Percentiles rank a stretch among this genome's conserved stretches.
phyloP scores from a whole-genome alignment of 192 early-diverging fungal genomes.

The Umbelopsis sp. region DNA sequence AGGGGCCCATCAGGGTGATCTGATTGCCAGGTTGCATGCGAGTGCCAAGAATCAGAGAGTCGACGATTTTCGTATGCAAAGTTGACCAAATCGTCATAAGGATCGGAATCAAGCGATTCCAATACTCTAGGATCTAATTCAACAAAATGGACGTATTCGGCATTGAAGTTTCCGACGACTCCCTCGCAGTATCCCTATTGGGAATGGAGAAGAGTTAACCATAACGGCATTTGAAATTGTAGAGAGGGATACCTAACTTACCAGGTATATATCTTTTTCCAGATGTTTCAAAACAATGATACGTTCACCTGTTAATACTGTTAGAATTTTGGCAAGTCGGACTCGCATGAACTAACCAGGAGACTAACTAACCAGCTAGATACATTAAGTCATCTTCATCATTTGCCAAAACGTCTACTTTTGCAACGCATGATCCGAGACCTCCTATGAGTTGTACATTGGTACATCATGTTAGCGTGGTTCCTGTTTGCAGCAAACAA shows the following conservation, averaged over 20 bases:
- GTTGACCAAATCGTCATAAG: neutral
- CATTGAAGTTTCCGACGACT: conserved; percentile 53
- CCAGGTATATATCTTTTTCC: conserved; percentile 42
- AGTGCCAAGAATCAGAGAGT: neutral
- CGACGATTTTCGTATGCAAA: conserved; percentile 1
- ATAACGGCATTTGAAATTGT: neutral
- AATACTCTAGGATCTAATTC: conserved; percentile 43
- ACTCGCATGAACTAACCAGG: neutral
- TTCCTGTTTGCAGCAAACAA: neutral
- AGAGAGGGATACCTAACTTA: conserved; percentile 17
- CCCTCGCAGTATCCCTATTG: conserved; percentile 59
- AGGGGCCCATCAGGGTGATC: neutral
- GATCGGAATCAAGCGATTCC: conserved; percentile 33
- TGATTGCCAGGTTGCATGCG: conserved; percentile 1
- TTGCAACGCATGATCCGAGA: conserved; percentile 45
- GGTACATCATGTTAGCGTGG: neutral
- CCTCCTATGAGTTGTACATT: conserved; percentile 27
- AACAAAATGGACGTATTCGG: conserved; percentile 51
- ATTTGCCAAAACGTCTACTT: conserved; percentile 38
- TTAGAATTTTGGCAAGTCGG: neutral
- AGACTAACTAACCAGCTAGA: conserved; percentile 30
- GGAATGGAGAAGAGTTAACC: neutral
- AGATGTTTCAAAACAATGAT: conserved; percentile 43
- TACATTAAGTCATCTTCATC: conserved; percentile 49
- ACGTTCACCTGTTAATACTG: conserved; percentile 28